Evolutionary conservation across 164 flowering plant species (phyloP).

Genomic region (Kingdonia uniflora): DNA sequence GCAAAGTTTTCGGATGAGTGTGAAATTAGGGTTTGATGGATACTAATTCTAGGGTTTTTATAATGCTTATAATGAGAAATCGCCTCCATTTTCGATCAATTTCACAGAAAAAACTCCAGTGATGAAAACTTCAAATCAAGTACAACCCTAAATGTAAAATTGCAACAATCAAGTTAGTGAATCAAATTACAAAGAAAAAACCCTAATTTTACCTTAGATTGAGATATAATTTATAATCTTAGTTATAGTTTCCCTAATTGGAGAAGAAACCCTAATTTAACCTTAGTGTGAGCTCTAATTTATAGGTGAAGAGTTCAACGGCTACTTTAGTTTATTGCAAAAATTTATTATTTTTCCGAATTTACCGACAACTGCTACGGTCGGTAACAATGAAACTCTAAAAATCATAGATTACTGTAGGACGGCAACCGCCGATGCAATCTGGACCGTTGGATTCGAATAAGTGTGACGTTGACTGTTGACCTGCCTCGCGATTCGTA

Average conservation of each 20-base stretch:
- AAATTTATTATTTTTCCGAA: slow-evolving; percentile 11
- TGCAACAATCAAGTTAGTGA: no score
- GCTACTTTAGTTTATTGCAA: slow-evolving; percentile 19
- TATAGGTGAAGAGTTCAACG: slow-evolving; percentile 20
- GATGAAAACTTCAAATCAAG: no score
- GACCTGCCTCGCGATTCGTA: slow-evolving; percentile 20
- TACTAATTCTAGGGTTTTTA: slow-evolving; percentile 16
- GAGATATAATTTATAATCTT: no score
- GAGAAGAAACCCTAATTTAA: no score
- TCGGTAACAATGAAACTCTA: slow-evolving; percentile 9
- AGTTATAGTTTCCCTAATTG: no score
- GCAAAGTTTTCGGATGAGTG: slow-evolving; percentile 12
- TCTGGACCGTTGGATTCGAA: slow-evolving; percentile 28
- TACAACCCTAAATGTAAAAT: no score
- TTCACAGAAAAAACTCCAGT: no score
- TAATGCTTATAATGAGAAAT: no score
- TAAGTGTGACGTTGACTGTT: slow-evolving; percentile 19
- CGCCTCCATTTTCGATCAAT: no score
- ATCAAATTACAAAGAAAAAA: no score
- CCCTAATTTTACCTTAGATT: no score
- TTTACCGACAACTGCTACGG: slow-evolving; percentile 27
- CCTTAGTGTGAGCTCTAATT: no score
- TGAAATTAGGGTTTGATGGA: neutral
- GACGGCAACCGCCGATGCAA: slow-evolving; percentile 51
- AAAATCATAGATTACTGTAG: slow-evolving; percentile 19